Percentiles rank a stretch among this genome's conserved stretches.
Evolutionary conservation across 2,329 filamentous ascomycete genomes (phyloP).

Genomic region (Alternaria angustiovoidea): DNA sequence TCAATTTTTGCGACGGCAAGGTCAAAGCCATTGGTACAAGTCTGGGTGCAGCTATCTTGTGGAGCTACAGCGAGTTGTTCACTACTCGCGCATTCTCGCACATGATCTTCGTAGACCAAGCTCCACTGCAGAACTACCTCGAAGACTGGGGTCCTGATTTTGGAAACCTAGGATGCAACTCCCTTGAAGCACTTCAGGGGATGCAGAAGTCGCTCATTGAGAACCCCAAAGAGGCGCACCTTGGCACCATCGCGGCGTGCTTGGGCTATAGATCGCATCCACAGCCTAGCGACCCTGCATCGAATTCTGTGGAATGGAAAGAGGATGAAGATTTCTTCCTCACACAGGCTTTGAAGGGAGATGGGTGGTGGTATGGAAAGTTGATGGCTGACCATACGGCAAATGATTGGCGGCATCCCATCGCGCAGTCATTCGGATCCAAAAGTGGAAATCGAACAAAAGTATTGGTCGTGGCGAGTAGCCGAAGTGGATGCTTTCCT

Average conservation of each 20-base stretch:
- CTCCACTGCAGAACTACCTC: constrained; percentile 36
- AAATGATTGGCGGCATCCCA: constrained; percentile 35
- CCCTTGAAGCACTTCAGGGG: constrained; percentile 16
- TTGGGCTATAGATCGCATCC: constrained; percentile 35
- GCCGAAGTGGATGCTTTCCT: constrained; percentile 41
- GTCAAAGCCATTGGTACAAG: constrained; percentile 31
- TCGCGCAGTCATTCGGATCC: constrained; percentile 29
- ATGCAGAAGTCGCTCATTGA: constrained; percentile 25
- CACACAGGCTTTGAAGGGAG: constrained; percentile 30
- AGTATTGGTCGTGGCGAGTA: constrained; percentile 37
- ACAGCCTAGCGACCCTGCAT: constrained; percentile 19
- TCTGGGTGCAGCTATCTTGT: constrained; percentile 33
- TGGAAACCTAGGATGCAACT: constrained; percentile 35
- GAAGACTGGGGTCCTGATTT: constrained; percentile 34
- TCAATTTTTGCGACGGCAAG: constrained; percentile 16
- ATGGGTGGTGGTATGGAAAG: constrained; percentile 41
- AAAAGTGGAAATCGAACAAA: constrained; percentile 24
- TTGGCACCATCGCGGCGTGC: constrained; percentile 34
- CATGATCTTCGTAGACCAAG: constrained; percentile 41
- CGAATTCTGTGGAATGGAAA: constrained; percentile 22
- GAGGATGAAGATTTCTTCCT: constrained; percentile 39
- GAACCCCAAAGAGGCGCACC: constrained; percentile 26
- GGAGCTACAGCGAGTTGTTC: constrained; percentile 41
- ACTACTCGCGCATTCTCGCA: constrained; percentile 27
- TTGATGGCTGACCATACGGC: constrained; percentile 43